phyloP scores from a whole-genome alignment of 1,139 yeast genomes.

The Taphrina populina region DNA sequence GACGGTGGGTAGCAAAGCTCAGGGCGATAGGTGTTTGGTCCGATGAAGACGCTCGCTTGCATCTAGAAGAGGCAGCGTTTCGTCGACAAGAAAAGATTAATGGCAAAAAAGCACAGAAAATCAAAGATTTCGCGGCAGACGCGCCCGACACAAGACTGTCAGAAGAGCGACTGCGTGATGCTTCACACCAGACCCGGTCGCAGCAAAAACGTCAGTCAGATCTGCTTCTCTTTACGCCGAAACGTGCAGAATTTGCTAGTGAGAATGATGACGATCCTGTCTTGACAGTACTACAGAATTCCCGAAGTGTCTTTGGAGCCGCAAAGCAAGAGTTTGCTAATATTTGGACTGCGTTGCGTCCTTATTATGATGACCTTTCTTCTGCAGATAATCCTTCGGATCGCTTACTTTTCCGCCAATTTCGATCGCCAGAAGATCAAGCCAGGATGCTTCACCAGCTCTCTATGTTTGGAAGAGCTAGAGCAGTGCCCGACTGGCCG shows the following conservation, averaged over 20 bases:
- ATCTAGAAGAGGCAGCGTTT: slow-evolving; percentile 36
- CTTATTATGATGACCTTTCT: slow-evolving; percentile 53
- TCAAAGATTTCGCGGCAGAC: slow-evolving; percentile 32
- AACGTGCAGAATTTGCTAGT: not conserved
- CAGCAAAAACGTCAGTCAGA: not conserved
- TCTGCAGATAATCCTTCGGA: slow-evolving; percentile 52
- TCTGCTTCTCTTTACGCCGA: slow-evolving; percentile 1
- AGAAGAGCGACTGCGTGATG: slow-evolving; percentile 39
- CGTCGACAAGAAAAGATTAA: slow-evolving; percentile 36
- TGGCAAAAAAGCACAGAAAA: slow-evolving; percentile 37
- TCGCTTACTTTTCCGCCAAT: slow-evolving; percentile 52
- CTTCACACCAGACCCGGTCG: slow-evolving; percentile 15
- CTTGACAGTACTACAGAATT: slow-evolving; percentile 41
- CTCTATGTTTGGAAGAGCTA: slow-evolving; percentile 48
- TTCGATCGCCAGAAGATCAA: slow-evolving; percentile 44
- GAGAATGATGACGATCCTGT: slow-evolving; percentile 1
- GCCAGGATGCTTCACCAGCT: slow-evolving; percentile 40
- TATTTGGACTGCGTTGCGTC: slow-evolving; percentile 50
- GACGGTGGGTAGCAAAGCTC: slow-evolving; percentile 57
- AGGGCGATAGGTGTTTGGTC: slow-evolving; percentile 55
- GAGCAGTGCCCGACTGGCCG: slow-evolving; percentile 46
- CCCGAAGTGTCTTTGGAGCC: slow-evolving; percentile 49
- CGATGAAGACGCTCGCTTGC: slow-evolving; percentile 37
- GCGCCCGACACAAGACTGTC: slow-evolving; percentile 37
- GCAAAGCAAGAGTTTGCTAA: slow-evolving; percentile 52